Evolutionary conservation across 1,284 basidiomycete genomes (phyloP), one percentile per base, ranked within the genome.

Genomic region (Melanopsichium pennsylvanicum): DNA sequence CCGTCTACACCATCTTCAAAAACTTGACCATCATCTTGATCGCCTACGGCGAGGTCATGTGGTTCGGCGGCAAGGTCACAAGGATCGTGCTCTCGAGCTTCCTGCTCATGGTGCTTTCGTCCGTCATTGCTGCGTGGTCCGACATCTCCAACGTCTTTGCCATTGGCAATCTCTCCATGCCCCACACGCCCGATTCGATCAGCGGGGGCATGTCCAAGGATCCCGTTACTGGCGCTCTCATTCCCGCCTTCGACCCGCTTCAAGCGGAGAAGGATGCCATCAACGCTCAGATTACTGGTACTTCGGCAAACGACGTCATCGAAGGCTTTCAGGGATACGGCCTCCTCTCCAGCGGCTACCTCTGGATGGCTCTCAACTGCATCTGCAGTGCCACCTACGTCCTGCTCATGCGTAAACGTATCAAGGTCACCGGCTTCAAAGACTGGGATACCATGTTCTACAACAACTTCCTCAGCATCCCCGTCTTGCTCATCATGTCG

Each of bases 391-490:
- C 96, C 10, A 88, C 89, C 47, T 98, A 97, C 82, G 95, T 93
- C 36, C 86, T 99, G 49, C 86, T 90, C 47, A 98, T 98, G 96
- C 88, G 96, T 66, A 97, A 96, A 83, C 87, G 90, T 57, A 98
- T 99, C 85, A 98, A 98, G 84, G 82, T 86, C 35, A 97, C 93
- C n/a, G 92, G 92, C 33, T 98, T 99, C 84, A 95, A 93, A 62
- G 95, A 98, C 81, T 97, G 93, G 94, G 96, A 98, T 81, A 91
- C 94, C 22, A 97, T 98, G 95, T 97, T 93, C 84, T 98, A 97
- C 85, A 97, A 97, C 85, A 99, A 98, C 83, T 82, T 97, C 45
- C 85, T 98, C 42, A 96, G 92, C 29, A 93, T 98, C 73, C 93
- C 96, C 35, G 88, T 97, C 31, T 85, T 99, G 35, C 85, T 87